Evolutionary conservation across 2,329 filamentous ascomycete genomes (phyloP).

Genomic region (Cadophora malorum): DNA sequence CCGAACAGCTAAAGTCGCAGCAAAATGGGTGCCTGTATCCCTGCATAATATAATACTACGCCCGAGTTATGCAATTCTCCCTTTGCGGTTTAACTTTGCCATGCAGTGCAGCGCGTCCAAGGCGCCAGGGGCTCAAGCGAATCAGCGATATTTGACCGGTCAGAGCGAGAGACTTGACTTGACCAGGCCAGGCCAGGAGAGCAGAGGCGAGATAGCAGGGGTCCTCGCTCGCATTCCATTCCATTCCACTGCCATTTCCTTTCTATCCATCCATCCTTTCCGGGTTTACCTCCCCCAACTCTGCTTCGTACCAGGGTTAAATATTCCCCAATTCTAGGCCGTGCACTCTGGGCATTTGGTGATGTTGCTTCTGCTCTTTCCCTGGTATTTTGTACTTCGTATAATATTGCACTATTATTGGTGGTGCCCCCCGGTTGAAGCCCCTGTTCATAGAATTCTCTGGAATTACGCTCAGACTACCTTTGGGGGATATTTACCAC

Average conservation of each 20-base stretch:
- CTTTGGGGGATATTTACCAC: too few species aligned
- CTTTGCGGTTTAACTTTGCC: conserved; percentile 18
- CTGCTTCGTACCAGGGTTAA: too few species aligned
- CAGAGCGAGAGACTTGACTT: background rate
- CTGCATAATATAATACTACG: conserved; percentile 21
- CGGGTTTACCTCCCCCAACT: background rate
- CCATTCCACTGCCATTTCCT: background rate
- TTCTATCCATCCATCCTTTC: background rate
- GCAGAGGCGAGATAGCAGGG: background rate
- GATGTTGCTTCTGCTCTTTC: too few species aligned
- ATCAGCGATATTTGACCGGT: conserved; percentile 1
- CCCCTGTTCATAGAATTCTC: too few species aligned
- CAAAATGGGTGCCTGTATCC: background rate
- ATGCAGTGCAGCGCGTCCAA: conserved; percentile 6
- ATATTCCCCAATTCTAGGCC: too few species aligned
- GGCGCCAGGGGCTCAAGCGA: background rate
- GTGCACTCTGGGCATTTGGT: too few species aligned
- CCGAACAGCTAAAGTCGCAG: background rate
- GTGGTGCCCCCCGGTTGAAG: too few species aligned
- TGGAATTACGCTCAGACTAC: too few species aligned
- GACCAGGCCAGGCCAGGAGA: too few species aligned
- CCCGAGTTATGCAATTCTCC: conserved; percentile 17
- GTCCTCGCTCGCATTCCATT: background rate
- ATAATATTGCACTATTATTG: too few species aligned
- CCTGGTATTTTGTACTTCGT: too few species aligned